Evolutionary conservation across 345 rosid genomes (phyloP), one percentile per base, ranked within the genome.

Genomic region (Hevea brasiliensis): DNA sequence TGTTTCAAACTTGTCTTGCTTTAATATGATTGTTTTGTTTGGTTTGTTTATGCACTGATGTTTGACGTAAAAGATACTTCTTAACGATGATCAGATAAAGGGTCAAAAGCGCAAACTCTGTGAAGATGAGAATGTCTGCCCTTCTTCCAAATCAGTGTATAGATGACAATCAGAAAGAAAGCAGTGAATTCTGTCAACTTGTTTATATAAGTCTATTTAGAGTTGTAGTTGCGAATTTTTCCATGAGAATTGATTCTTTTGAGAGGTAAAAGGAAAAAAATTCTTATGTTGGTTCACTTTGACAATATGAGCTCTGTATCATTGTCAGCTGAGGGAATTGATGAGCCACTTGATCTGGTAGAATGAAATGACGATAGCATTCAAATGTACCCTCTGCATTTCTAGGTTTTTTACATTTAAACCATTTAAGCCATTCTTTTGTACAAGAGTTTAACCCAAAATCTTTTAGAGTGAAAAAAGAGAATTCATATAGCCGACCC

Each of bases 101-200:
- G 98, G 98, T 44, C 79, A 79, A 70, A 89, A 89, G 77, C 88
- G 92, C 21, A 90, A 88, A 81, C 85, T 88, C 21, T 88, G 84
- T 4, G 98, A 92, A 24, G 97, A 90, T 3, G 98, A 92, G 84
- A 78, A 88, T n/a, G 78, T 71, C 65, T 61, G 65, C 73, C 98
- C 94, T 54, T 84, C 90, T 57, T 79, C 89, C 47, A 88, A 75
- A 63, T 82, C 96, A 1, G 92, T 94, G 6, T 92, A 87, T 84
- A 87, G 88, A 79, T 90, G 97, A 97, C 73, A 85, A 29, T 2
- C 82, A 0, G 98, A 94, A 77, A 76, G 98, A 81, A 94, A 94
- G 85, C 86, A 94, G 47, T 92, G 81, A 88, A 76, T 50, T 55
- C 29, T 10, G 1, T 23, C 35, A 6, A 45, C 14, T 24, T 47